Evolutionary conservation across 306 rosid genomes (phyloP).

Genomic region (Prunus mongolica): DNA sequence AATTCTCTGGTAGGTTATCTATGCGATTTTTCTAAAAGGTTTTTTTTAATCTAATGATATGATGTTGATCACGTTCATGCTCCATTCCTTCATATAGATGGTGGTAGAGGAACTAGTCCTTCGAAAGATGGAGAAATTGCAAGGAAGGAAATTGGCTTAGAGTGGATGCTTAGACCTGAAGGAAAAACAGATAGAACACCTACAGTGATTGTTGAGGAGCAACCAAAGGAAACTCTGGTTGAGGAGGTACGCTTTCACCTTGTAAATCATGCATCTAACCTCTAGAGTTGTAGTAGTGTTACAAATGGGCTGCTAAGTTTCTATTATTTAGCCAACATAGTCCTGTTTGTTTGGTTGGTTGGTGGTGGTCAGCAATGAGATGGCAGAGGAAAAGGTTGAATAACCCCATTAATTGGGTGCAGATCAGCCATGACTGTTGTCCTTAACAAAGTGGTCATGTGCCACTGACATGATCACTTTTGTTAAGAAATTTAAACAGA

Average conservation of each 20-base stretch:
- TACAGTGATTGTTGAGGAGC: conserved; percentile 29
- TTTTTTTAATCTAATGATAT: neutral
- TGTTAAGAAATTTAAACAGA: neutral
- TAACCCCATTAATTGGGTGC: neutral
- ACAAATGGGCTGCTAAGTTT: neutral
- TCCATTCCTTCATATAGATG: conserved; percentile 15
- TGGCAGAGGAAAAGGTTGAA: neutral
- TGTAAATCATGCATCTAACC: neutral
- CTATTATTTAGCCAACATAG: neutral
- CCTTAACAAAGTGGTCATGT: neutral
- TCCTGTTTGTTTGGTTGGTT: neutral
- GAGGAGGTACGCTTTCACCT: conserved; percentile 52
- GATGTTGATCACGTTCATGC: neutral
- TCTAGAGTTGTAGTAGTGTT: neutral
- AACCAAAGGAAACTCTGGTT: conserved; percentile 40
- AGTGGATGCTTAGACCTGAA: conserved; percentile 91
- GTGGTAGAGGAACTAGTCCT: conserved; percentile 14
- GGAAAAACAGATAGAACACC: conserved; percentile 36
- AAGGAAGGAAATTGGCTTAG: conserved; percentile 82
- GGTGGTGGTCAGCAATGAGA: neutral
- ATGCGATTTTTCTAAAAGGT: neutral
- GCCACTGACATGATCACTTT: neutral
- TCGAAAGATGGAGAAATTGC: conserved; percentile 47
- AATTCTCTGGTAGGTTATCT: conserved; percentile 17
- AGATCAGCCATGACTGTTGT: neutral